Base-by-base conservation (phyloP, 2,329 filamentous ascomycete genomes). In the Fusarium nelsonii region DNA sequence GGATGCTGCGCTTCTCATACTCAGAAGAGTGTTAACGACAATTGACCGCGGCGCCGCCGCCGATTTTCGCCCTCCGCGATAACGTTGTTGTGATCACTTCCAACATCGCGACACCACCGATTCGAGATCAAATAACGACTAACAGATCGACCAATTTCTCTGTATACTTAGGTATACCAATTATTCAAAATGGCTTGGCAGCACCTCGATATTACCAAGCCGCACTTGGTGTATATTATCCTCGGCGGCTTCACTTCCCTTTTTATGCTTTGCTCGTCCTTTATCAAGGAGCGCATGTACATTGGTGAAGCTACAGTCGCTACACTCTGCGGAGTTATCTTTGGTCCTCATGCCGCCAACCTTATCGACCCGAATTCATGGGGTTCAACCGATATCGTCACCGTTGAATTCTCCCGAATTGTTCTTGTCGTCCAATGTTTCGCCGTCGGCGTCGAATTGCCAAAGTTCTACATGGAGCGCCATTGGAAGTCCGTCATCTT, bases 191-290 rank as follows among this genome's bases (percentile, higher is more conserved):
- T 94, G 91, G 90, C 90, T 66, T 94, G 92, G 92, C 87, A 91
- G 48, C 91, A 94, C 73, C 86, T 95, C 54, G 90, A 90, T 65
- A 90, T 98, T 83, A 97, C 97, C 82, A 92, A 91, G 85, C 93
- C 96, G 75, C 96, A 99, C 85, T 81, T 98, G 92, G 96, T 97
- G 71, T 99, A 99, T 82, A 93, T 98, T 82, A 97, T 99, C 81
- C 85, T 99, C 58, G 96, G 96, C 76, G 96, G 95, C 79, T 99
- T 99, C 84, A 99, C 96, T 73, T 94, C 92, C 64, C 84, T 99
- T 74, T 99, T 99, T 84, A 99, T 99, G 96, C 85, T 99, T 63
- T 97, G 94, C 81, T 99, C 96, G 63, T 93, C 97, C 57, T 90
- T 98, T 77, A 97, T 99, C 83, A 99, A 99, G 85, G 96, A 99